A percentile compares a stretch with the other conserved stretches of the same genome.
These are phyloP conservation scores for Pythium rishiriense DNA, from an alignment of 352 stramenopile genomes.

Conservation along the genomic window DNA sequence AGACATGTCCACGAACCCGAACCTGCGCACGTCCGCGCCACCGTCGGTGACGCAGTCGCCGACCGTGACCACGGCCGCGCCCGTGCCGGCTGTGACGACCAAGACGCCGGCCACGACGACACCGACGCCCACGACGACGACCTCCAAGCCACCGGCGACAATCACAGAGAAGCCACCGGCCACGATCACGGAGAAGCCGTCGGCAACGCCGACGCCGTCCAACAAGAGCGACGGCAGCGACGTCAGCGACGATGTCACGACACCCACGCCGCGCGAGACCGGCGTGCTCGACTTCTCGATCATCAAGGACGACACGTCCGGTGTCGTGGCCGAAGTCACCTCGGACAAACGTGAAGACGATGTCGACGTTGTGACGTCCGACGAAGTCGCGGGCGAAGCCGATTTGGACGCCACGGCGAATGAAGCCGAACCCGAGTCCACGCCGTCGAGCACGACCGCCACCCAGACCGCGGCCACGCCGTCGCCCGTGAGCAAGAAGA, in stretches of 20 bases:
- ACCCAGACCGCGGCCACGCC: conserved; percentile 5
- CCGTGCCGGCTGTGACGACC: background rate
- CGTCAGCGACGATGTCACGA: background rate
- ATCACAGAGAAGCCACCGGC: conserved; percentile 7
- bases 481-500: conserved; percentile 15
- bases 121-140: background rate
- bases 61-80: background rate
- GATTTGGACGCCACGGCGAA: background rate
- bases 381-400: background rate
- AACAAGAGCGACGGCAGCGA: background rate
- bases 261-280: background rate
- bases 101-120: background rate
- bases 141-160: background rate
- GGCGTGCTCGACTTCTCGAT: conserved; percentile 22
- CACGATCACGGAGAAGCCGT: background rate
- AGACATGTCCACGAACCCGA: conserved; percentile 22
- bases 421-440: conserved; percentile 1
- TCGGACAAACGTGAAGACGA: background rate
- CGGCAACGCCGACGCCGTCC: background rate
- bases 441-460: background rate
- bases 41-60: background rate
- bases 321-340: conserved; percentile 11
- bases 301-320: conserved; percentile 13
- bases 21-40: conserved; percentile 5
- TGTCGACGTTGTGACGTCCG: background rate